Percentiles rank a stretch among this genome's conserved stretches.
Evolutionary conservation across 352 stramenopile species (phyloP).

Genomic region (Globisporangium mamillatum): DNA sequence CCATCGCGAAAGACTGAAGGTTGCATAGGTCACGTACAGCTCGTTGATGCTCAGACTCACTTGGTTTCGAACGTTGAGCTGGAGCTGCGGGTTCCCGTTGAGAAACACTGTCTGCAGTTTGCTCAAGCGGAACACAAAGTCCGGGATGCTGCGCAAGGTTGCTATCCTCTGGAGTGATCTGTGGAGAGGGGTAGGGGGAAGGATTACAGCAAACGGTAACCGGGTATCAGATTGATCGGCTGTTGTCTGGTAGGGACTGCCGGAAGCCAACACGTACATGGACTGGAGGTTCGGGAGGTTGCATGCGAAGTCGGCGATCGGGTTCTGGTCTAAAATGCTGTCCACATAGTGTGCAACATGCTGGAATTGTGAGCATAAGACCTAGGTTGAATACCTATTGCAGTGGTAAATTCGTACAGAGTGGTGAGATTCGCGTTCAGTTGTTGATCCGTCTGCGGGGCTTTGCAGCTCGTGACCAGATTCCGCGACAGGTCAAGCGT

Average conservation of each 20-base stretch:
- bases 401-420: conserved; percentile 11
- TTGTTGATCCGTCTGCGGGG: conserved; percentile 3
- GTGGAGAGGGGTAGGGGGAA: not conserved
- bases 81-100: conserved; percentile 22
- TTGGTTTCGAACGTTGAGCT: conserved; percentile 9
- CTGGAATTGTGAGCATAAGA: not conserved
- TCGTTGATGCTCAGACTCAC: conserved; percentile 19
- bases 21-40: conserved; percentile 15
- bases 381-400: not conserved
- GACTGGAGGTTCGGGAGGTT: conserved; percentile 20
- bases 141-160: conserved; percentile 19
- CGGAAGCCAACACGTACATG: conserved; percentile 12
- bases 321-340: conserved; percentile 26
- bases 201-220: not conserved
- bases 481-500: conserved; percentile 32
- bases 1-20: not conserved
- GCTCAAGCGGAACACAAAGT: conserved; percentile 16
- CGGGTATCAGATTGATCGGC: not conserved
- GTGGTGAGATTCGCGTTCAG: conserved; percentile 16
- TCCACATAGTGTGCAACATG: not conserved
- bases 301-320: conserved; percentile 17
- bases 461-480: conserved; percentile 21
- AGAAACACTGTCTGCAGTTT: conserved; percentile 21
- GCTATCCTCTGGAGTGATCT: conserved; percentile 28
- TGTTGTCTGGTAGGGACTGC: not conserved